Percentiles rank a stretch among this genome's conserved stretches.
These are phyloP conservation scores for Amaranthus tricolor DNA, from an alignment of 179 eudicot species.

Conservation along the genomic window DNA sequence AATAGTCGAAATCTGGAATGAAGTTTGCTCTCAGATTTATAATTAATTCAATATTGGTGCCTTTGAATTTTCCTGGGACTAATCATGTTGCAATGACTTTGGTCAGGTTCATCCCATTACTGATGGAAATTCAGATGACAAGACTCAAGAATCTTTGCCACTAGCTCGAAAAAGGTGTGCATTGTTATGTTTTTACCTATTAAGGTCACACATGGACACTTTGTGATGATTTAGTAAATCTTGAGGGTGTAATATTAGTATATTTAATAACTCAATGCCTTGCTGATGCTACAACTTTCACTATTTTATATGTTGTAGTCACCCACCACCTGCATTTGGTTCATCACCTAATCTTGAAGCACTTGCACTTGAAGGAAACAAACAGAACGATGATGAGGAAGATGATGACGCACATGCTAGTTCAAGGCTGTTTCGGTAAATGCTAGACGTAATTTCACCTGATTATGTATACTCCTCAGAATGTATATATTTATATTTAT, in stretches of 20 bases:
- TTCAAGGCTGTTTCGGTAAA: constrained; percentile 51
- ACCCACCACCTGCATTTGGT: constrained; percentile 94
- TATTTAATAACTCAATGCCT: neutral
- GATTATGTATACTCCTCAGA: neutral
- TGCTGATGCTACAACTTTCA: constrained; percentile 15
- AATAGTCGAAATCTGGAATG: neutral
- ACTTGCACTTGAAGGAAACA: constrained; percentile 77
- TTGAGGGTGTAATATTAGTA: constrained; percentile 21
- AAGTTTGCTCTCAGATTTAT: neutral
- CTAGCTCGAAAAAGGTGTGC: constrained; percentile 37
- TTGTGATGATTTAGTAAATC: constrained; percentile 1
- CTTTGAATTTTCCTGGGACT: constrained; percentile 1
- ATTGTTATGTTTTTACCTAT: constrained; percentile 1
- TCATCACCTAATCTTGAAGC: constrained; percentile 93
- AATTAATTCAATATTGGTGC: neutral
- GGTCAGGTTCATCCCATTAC: constrained; percentile 48
- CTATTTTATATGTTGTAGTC: constrained; percentile 38
- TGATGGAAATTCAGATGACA: constrained; percentile 43
- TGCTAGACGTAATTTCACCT: constrained; percentile 14
- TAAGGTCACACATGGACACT: neutral
- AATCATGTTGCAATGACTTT: constrained; percentile 7
- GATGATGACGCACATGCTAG: constrained; percentile 43
- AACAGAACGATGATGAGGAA: constrained; percentile 49
- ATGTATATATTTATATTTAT: neutral
- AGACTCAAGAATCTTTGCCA: constrained; percentile 32